A percentile compares a stretch with the other conserved stretches of the same genome.
These are phyloP conservation scores for Metschnikowia similis DNA, from an alignment of 805 yeast genomes.

Conservation along the genomic window DNA sequence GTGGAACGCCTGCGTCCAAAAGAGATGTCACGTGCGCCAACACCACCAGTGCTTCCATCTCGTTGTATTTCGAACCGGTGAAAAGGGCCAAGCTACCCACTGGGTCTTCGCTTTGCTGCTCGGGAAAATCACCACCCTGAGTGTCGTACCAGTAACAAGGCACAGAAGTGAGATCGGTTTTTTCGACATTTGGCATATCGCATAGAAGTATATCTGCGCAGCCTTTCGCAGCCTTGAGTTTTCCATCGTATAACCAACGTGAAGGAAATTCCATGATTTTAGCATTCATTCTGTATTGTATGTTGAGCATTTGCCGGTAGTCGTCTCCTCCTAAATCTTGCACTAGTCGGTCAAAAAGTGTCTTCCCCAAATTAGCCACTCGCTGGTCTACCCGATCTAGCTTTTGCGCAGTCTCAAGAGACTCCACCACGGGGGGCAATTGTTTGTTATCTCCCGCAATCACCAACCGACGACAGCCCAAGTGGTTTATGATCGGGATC, in stretches of 20 bases:
- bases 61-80: slow-evolving; percentile 65
- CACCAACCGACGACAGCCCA: slow-evolving; percentile 53
- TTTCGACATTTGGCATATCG: slow-evolving; percentile 46
- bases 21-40: slow-evolving; percentile 52
- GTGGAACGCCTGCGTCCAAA: slow-evolving; percentile 47
- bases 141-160: slow-evolving; percentile 85
- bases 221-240: slow-evolving; percentile 56
- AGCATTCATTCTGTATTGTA: slow-evolving; percentile 85
- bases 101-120: slow-evolving; percentile 40
- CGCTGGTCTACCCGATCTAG: slow-evolving; percentile 17
- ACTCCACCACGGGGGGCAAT: slow-evolving; percentile 84
- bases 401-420: slow-evolving; percentile 25
- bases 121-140: slow-evolving; percentile 81
- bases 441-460: slow-evolving; percentile 94
- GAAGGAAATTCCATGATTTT: slow-evolving; percentile 77
- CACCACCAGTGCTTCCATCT: slow-evolving; percentile 67
- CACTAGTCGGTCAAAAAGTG: slow-evolving; percentile 79
- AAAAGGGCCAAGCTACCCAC: slow-evolving; percentile 9
- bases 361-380: slow-evolving; percentile 52
- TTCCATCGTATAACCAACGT: slow-evolving; percentile 53
- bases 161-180: slow-evolving; percentile 51
- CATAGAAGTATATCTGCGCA: slow-evolving; percentile 50
- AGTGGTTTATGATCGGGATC: slow-evolving; percentile 79
- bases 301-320: slow-evolving; percentile 57
- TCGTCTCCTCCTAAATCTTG: slow-evolving; percentile 35